A percentile compares a stretch with the other conserved stretches of the same genome.
These are phyloP conservation scores for Massariosphaeria phaeospora DNA, from an alignment of 495 filamentous ascomycete genomes.

Conservation along the genomic window DNA sequence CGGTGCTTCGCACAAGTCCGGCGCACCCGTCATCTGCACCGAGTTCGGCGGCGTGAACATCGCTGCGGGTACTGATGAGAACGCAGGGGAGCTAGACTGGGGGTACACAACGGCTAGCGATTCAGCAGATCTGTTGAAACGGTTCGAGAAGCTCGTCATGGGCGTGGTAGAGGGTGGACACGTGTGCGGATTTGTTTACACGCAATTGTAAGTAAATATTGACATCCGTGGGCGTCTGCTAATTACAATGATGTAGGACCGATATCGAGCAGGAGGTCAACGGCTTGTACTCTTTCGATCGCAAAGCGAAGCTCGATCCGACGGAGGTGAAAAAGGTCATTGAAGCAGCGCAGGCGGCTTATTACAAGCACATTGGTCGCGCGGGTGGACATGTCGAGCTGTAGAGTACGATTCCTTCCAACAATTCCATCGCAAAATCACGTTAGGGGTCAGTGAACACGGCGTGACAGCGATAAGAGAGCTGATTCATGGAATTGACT, in stretches of 20 bases:
- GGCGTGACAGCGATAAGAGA: too few species aligned
- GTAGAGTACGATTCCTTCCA: too few species aligned
- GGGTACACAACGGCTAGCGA: slow-evolving; percentile 37
- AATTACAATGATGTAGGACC: too few species aligned
- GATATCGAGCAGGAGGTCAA: slow-evolving; percentile 40
- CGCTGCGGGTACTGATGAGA: slow-evolving; percentile 41
- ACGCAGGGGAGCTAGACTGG: slow-evolving; percentile 27
- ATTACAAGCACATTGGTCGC: too few species aligned
- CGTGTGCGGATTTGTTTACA: slow-evolving; percentile 37
- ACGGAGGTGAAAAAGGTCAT: slow-evolving; percentile 26
- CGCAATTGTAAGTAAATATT: too few species aligned
- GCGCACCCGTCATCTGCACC: slow-evolving; percentile 53
- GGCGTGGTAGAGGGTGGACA: slow-evolving; percentile 30
- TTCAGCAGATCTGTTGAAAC: slow-evolving; percentile 31
- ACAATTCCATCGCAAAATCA: too few species aligned
- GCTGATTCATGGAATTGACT: too few species aligned
- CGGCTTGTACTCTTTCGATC: slow-evolving; percentile 35
- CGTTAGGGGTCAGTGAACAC: too few species aligned
- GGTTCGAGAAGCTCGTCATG: slow-evolving; percentile 33
- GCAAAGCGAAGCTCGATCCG: slow-evolving; percentile 33
- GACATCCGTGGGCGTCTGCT: too few species aligned
- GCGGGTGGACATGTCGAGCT: too few species aligned
- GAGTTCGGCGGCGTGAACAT: slow-evolving; percentile 61
- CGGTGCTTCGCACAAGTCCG: slow-evolving; percentile 44
- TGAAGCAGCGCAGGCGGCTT: slow-evolving; percentile 21